Conservation (phyloP, 805 yeast genomes). For the Cyberlindnera maclurae region DNA sequence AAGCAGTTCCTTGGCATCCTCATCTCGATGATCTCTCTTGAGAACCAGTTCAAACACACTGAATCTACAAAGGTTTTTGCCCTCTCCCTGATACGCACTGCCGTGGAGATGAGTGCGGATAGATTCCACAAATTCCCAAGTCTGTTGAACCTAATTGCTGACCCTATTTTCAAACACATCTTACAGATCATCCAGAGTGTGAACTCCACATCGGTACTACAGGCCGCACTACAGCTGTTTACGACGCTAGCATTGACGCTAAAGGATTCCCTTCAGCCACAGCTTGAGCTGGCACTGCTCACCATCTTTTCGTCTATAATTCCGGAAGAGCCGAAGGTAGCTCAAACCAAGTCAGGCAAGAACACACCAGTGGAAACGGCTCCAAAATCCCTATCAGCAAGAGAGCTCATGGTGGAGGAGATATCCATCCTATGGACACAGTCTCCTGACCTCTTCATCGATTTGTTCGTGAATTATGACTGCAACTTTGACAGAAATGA, state of each 20-base stretch:
- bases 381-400: conserved; percentile 30
- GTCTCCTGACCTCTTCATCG: conserved; percentile 69
- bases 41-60: conserved; percentile 76
- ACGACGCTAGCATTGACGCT: conserved; percentile 63
- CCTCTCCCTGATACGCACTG: conserved; percentile 62
- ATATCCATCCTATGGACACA: conserved; percentile 77
- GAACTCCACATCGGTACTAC: conserved; percentile 67
- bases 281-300: conserved; percentile 66
- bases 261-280: conserved; percentile 63
- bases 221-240: conserved; percentile 69
- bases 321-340: conserved; percentile 25
- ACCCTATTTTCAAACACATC: conserved; percentile 78
- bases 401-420: conserved; percentile 81
- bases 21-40: conserved; percentile 74
- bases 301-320: conserved; percentile 55
- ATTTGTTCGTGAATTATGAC: conserved; percentile 76
- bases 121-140: conserved; percentile 53
- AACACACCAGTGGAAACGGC: conserved; percentile 28
- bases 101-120: conserved; percentile 76
- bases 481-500: conserved; percentile 87
- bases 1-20: conserved; percentile 71
- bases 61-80: conserved; percentile 85
- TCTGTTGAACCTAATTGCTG: conserved; percentile 61
- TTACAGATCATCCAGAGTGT: conserved; percentile 69
- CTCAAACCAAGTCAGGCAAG: conserved; percentile 18